These are phyloP conservation scores for Ophidiomyces ophidiicola DNA, from an alignment of 2,329 filamentous ascomycete species.

Conservation along the genomic window DNA sequence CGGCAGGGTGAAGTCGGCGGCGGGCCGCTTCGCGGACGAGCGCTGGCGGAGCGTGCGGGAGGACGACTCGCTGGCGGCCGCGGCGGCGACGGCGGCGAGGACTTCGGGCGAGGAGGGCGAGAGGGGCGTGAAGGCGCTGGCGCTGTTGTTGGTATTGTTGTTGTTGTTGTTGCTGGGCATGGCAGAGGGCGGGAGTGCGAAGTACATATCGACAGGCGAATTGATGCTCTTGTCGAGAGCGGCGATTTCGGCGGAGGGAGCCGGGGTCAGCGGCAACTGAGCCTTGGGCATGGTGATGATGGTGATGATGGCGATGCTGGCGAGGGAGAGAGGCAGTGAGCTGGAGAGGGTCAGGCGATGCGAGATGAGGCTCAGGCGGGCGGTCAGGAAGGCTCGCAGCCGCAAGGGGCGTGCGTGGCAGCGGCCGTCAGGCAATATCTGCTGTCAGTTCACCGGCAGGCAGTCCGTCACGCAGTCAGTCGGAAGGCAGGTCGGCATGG, in stretches of 20 bases:
- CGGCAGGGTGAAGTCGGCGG: constrained; percentile 59
- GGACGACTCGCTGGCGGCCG: neutral
- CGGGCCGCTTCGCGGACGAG: constrained; percentile 30
- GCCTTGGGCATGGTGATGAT: constrained; percentile 51
- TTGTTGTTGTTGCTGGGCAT: constrained; percentile 15
- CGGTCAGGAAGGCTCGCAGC: neutral
- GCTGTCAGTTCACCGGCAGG: too few species aligned
- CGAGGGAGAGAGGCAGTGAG: neutral
- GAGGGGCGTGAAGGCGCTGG: constrained; percentile 40
- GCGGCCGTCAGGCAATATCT: too few species aligned
- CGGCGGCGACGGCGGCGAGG: constrained; percentile 20
- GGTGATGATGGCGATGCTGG: neutral
- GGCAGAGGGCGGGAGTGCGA: constrained; percentile 64
- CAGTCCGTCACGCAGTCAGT: too few species aligned
- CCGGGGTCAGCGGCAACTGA: constrained; percentile 60
- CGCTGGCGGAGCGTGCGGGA: constrained; percentile 20
- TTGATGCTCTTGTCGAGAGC: constrained; percentile 28
- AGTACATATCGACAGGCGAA: constrained; percentile 48
- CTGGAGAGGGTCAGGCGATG: neutral
- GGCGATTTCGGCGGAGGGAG: constrained; percentile 66
- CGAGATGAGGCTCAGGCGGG: neutral
- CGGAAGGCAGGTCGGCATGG: too few species aligned
- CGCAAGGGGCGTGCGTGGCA: neutral
- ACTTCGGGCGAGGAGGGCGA: constrained; percentile 36
- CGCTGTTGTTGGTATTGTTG: neutral